These are phyloP conservation scores for Saccharomycopsis fodiens DNA, from an alignment of 805 yeast species.

Conservation along the genomic window DNA sequence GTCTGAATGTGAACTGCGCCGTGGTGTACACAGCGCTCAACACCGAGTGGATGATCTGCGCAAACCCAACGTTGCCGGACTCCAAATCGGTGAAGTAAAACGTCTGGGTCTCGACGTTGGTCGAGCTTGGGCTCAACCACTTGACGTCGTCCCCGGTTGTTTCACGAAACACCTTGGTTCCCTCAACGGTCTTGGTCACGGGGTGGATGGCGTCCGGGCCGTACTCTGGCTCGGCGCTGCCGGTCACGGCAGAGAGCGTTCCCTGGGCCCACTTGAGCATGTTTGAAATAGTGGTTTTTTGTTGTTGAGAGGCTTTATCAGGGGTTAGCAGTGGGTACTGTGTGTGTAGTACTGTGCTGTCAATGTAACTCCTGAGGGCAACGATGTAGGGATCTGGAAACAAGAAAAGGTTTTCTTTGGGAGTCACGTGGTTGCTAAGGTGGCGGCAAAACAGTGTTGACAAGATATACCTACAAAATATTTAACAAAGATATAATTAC, in stretches of 20 bases:
- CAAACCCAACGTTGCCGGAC: conserved; percentile 72
- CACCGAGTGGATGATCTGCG: conserved; percentile 90
- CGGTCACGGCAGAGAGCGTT: conserved; percentile 81
- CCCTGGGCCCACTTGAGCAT: conserved; percentile 25
- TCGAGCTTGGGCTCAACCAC: conserved; percentile 68
- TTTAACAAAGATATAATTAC: too few species aligned
- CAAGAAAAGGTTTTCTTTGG: too few species aligned
- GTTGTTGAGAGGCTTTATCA: too few species aligned
- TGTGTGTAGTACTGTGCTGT: too few species aligned
- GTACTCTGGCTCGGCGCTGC: conserved; percentile 95
- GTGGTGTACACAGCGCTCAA: conserved; percentile 74
- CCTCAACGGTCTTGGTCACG: conserved; percentile 54
- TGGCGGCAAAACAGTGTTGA: too few species aligned
- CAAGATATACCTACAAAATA: too few species aligned
- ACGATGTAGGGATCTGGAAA: too few species aligned
- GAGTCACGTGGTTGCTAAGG: too few species aligned
- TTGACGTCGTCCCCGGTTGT: conserved; percentile 61
- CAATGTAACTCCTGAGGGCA: too few species aligned
- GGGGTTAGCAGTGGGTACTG: too few species aligned
- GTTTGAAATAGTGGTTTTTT: too few species aligned
- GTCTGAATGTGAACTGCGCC: conserved; percentile 89
- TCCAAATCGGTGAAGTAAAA: conserved; percentile 70
- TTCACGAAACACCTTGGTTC: conserved; percentile 49
- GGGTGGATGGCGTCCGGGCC: conserved; percentile 90
- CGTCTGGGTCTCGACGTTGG: conserved; percentile 94